A percentile compares a stretch with the other conserved stretches of the same genome.
Conservation (phyloP, 176 grass and related monocot genomes). For the Puya raimondii region DNA sequence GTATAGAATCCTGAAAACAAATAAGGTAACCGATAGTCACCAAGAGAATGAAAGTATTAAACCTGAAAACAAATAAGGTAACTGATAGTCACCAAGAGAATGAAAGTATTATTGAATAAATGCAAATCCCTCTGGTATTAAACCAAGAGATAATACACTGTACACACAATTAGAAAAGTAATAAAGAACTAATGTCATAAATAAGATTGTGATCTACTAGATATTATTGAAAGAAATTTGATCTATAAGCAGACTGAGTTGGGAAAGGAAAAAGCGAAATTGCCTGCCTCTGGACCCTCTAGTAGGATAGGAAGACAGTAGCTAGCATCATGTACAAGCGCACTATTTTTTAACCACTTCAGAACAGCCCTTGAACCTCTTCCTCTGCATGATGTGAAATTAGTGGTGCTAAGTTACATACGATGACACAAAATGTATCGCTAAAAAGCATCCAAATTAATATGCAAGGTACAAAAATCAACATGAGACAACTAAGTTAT, state of each 20-base stretch:
- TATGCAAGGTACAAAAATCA: background rate
- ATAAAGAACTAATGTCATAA: conserved; percentile 3
- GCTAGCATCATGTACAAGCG: conserved; percentile 59
- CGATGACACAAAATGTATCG: too few species aligned
- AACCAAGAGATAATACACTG: background rate
- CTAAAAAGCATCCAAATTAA: background rate
- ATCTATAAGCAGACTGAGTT: background rate
- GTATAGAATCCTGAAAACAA: conserved; percentile 43
- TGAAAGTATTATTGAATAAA: background rate
- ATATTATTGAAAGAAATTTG: background rate
- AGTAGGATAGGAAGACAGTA: conserved; percentile 61
- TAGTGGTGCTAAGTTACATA: too few species aligned
- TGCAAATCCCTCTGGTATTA: background rate
- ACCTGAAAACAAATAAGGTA: background rate
- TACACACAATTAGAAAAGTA: conserved; percentile 3
- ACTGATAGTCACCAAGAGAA: background rate
- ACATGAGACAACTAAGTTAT: background rate
- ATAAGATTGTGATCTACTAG: conserved; percentile 3
- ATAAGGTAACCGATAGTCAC: background rate
- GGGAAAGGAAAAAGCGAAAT: conserved; percentile 3
- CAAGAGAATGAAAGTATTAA: background rate
- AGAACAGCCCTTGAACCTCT: conserved; percentile 69
- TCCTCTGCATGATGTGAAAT: conserved; percentile 33
- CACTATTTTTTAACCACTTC: conserved; percentile 43
- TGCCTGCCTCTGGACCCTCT: conserved; percentile 55